Evolutionary conservation across 768 basidiomycete species (phyloP), one percentile per base, ranked within the genome.

Genomic region (Clitopilus hobsonii): DNA sequence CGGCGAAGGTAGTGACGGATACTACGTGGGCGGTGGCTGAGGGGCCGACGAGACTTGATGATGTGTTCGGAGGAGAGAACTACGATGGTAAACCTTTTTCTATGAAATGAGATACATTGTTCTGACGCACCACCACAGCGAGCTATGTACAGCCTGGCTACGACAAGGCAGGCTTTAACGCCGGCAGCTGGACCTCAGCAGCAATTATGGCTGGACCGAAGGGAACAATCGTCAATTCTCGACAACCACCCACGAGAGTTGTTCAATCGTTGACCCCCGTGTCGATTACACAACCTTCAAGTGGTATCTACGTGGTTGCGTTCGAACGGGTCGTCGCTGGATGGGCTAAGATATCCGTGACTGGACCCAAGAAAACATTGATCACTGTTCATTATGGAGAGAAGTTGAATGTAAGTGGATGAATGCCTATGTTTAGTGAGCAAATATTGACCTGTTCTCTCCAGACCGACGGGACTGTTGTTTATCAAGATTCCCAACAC

Each of bases 11-110:
- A 5, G 59, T 63, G 1, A 58, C 61, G 6, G 64, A 63, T 36
- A 55, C 29, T 23, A 51, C 51, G 8, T 69, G 67, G 67, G 58
- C 62, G 55, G 50, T 60, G 14, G 56, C 55, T 3, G 67, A 69
- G 27, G 67, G 67, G 4, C 67, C 66, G 2, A 69, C 67, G 5
- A 59, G 66, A 6, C 54, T 69, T 8, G 65, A 69, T 38, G 67
- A 69, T 54, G 52, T 69, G 2, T 69, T 69, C 48, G 67, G 67
- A 10, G 67, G 67, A 24, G 67, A 69, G 56, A 69, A 67, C 38
- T 67, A 56, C 45, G 62, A 69, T 57, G 68, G 68, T 69, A 54
- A 8, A 61, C 28, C 16, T 53, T 20, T 14, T 3, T 6, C 20
- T 30, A 16, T 13, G n/a, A 1, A 41, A n/a, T 29, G 5, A 1